These are phyloP conservation scores for Aspergillus japonicus DNA, from an alignment of 2,329 filamentous ascomycete species.

Conservation along the genomic window DNA sequence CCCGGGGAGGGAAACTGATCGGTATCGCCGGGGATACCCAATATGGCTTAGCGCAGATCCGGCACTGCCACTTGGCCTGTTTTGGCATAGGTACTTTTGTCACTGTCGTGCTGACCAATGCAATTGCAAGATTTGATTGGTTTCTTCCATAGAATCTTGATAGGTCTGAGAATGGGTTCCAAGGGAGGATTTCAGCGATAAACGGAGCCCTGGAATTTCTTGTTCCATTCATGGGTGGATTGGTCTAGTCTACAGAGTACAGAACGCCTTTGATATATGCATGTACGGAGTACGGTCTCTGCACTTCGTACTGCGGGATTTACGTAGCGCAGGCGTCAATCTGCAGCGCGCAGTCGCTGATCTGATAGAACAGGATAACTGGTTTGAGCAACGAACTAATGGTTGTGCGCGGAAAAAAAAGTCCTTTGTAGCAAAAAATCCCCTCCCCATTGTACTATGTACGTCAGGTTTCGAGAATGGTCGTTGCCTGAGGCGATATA, in stretches of 20 bases:
- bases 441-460: slow-evolving; percentile 3
- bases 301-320: not conserved
- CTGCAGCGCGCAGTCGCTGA: not conserved
- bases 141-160: not conserved
- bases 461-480: slow-evolving; percentile 13
- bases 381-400: not conserved
- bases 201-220: not conserved
- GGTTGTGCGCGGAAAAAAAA: not conserved
- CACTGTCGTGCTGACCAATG: not conserved
- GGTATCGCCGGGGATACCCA: slow-evolving; percentile 12
- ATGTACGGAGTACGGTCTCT: not conserved
- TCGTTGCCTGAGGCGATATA: slow-evolving; percentile 14
- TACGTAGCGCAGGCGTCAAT: not conserved
- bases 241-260: not conserved
- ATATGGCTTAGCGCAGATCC: slow-evolving; percentile 21
- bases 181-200: not conserved
- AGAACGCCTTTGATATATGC: not conserved
- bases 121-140: slow-evolving; percentile 4
- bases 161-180: not conserved
- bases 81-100: slow-evolving; percentile 12
- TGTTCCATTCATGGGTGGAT: not conserved
- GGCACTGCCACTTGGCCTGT: slow-evolving; percentile 6
- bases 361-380: not conserved
- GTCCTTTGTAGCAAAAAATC: not conserved
- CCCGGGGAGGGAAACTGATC: slow-evolving; percentile 14